Evolutionary conservation across 176 grass and related monocot species (phyloP).

Genomic region (Oryza nivara): DNA sequence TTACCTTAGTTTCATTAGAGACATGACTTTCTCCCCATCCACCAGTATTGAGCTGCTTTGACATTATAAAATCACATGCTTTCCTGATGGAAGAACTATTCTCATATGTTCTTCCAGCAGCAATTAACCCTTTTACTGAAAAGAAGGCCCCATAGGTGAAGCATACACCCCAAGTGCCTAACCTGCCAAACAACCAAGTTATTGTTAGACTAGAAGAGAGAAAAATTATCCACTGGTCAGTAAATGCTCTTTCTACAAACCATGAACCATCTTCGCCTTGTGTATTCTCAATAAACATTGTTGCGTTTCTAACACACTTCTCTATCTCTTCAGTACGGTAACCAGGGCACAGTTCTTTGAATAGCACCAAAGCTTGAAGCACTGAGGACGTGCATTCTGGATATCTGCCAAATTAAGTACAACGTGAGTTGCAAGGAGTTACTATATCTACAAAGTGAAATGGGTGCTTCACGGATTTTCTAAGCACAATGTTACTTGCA

Average conservation of each 20-base stretch:
- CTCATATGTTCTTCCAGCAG: slow-evolving; percentile 50
- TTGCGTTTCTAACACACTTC: slow-evolving; percentile 43
- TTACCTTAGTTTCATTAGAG: slow-evolving; percentile 41
- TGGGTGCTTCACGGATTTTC: not conserved
- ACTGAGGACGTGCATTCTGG: slow-evolving; percentile 64
- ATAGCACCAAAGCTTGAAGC: slow-evolving; percentile 50
- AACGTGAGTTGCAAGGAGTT: not conserved
- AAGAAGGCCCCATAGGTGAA: slow-evolving; percentile 69
- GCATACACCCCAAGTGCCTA: slow-evolving; percentile 57
- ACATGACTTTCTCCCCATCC: slow-evolving; percentile 63
- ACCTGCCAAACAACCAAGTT: slow-evolving; percentile 35
- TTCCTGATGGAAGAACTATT: slow-evolving; percentile 46
- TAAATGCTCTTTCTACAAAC: slow-evolving; percentile 21
- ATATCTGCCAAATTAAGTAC: slow-evolving; percentile 28
- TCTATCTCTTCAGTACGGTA: slow-evolving; percentile 57
- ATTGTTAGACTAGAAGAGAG: not conserved
- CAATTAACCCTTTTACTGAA: slow-evolving; percentile 44
- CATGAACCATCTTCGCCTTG: slow-evolving; percentile 64
- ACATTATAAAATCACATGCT: slow-evolving; percentile 60
- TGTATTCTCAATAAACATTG: slow-evolving; percentile 48
- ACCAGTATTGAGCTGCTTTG: slow-evolving; percentile 52
- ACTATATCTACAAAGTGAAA: not conserved
- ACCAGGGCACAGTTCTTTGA: slow-evolving; percentile 42
- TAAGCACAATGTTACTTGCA: not conserved
- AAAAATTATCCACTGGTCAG: not conserved